These are phyloP conservation scores for Clavariopsis aquatica DNA, from an alignment of 495 filamentous ascomycete species.

Conservation along the genomic window DNA sequence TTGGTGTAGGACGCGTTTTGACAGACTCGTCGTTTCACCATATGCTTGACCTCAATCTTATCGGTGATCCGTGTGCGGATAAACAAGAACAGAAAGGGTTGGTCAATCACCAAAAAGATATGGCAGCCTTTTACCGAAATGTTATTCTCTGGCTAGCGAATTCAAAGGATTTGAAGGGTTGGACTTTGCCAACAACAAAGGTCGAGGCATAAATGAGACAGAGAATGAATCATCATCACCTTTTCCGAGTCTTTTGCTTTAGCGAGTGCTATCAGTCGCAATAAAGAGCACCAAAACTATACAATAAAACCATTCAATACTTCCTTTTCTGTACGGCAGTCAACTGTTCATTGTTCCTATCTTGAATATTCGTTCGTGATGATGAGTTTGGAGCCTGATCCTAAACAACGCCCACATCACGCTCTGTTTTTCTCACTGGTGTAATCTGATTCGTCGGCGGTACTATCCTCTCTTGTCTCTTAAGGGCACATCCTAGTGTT, in stretches of 20 bases:
- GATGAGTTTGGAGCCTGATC: slow-evolving; percentile 30
- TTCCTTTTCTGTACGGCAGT: slow-evolving; percentile 27
- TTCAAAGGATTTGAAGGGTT: too few species aligned
- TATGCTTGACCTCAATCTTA: neutral
- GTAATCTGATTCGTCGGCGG: slow-evolving; percentile 31
- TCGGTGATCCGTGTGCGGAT: too few species aligned
- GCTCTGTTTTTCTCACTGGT: slow-evolving; percentile 31
- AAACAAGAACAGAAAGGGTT: too few species aligned
- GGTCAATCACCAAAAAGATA: too few species aligned
- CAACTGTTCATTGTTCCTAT: slow-evolving; percentile 27
- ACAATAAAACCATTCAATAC: slow-evolving; percentile 26
- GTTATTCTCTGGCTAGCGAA: too few species aligned
- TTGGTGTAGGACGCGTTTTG: neutral
- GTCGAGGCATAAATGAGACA: too few species aligned
- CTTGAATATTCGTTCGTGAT: slow-evolving; percentile 29
- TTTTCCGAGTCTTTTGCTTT: slow-evolving; percentile 26
- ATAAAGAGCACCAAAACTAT: slow-evolving; percentile 23
- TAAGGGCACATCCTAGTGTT: slow-evolving; percentile 31
- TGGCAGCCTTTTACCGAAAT: too few species aligned
- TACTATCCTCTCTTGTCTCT: slow-evolving; percentile 34
- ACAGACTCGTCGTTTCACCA: slow-evolving; percentile 1
- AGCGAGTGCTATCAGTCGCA: slow-evolving; percentile 20
- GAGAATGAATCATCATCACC: slow-evolving; percentile 26
- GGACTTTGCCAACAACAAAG: too few species aligned
- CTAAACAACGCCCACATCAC: slow-evolving; percentile 31